Conservation (phyloP, 352 stramenopile genomes). For the Blastocystis hominis region DNA sequence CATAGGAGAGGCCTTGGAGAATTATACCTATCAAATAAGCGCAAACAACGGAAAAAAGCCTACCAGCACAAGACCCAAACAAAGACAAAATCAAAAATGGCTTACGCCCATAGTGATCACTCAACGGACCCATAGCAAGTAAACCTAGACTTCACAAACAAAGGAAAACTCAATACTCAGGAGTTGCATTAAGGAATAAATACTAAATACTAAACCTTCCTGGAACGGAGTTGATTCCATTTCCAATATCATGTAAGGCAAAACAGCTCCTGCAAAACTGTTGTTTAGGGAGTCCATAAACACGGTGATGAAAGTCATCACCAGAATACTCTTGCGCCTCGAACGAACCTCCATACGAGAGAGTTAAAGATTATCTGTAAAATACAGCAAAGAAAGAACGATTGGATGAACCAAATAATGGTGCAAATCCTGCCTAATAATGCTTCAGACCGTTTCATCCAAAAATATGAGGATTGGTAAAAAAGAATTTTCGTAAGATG, state of each 20-base stretch:
- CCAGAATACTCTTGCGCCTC: not conserved
- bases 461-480: too few relatives aligned
- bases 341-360: not conserved
- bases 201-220: not conserved
- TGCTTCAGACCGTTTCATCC: too few relatives aligned
- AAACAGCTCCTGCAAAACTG: not conserved
- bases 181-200: not conserved
- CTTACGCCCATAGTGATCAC: constrained; percentile 50
- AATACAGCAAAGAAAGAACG: not conserved
- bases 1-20: constrained; percentile 15
- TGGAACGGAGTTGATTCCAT: not conserved
- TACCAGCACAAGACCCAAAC: constrained; percentile 30
- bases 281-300: not conserved
- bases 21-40: not conserved
- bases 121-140: constrained; percentile 38
- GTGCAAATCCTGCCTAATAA: too few relatives aligned
- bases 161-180: not conserved
- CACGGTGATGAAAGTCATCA: not conserved
- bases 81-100: constrained; percentile 40
- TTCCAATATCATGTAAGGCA: not conserved
- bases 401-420: not conserved
- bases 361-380: too few relatives aligned
- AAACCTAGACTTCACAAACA: constrained; percentile 14
- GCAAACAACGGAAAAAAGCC: not conserved
- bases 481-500: too few relatives aligned